These are phyloP conservation scores for Candida stauntonica DNA, from an alignment of 805 yeast genomes.

Conservation along the genomic window DNA sequence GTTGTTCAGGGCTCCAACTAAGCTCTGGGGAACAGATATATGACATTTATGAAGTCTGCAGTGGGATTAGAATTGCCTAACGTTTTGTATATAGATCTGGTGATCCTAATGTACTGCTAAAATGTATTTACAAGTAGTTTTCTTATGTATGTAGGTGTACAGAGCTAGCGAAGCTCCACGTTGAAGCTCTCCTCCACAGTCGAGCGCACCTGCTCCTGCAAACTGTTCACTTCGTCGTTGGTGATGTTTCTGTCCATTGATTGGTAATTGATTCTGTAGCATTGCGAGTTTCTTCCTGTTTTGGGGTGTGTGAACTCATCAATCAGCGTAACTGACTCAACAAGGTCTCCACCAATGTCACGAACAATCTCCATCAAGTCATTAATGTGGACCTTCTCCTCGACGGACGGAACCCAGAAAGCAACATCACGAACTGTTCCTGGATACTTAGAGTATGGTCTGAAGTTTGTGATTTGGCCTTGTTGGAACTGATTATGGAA, in stretches of 20 bases:
- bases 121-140: neutral
- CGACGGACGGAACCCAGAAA: conserved; percentile 69
- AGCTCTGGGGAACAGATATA: too few species aligned
- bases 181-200: conserved; percentile 48
- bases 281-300: conserved; percentile 68
- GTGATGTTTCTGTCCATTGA: conserved; percentile 93
- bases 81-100: too few species aligned
- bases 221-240: conserved; percentile 72
- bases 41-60: too few species aligned
- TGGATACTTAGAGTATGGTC: conserved; percentile 89
- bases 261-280: conserved; percentile 89
- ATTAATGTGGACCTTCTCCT: conserved; percentile 57
- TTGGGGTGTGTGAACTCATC: conserved; percentile 88
- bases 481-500: conserved; percentile 67
- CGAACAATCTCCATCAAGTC: conserved; percentile 94
- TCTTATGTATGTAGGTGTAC: neutral
- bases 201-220: conserved; percentile 62
- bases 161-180: conserved; percentile 48
- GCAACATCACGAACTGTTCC: conserved; percentile 83
- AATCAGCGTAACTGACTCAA: conserved; percentile 74
- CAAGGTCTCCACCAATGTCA: conserved; percentile 77
- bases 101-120: too few species aligned
- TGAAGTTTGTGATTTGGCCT: conserved; percentile 66
- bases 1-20: conserved; percentile 36
- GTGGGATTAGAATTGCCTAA: too few species aligned